Conservation (phyloP, 768 basidiomycete species). For the Tylopilus rubrobrunneus region DNA sequence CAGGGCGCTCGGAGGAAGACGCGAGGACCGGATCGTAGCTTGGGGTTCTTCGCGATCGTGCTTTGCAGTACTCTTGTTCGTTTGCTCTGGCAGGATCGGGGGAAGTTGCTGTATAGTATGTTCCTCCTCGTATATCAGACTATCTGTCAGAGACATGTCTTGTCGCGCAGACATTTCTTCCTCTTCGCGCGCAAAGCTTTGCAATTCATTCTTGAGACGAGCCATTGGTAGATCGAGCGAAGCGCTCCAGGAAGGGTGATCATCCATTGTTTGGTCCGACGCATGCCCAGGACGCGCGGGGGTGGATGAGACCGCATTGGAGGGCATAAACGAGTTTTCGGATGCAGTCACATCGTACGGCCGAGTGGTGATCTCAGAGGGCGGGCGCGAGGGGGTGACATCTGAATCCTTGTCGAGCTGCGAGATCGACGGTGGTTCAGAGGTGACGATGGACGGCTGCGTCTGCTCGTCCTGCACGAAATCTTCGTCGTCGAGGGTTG, state of each 20-base stretch:
- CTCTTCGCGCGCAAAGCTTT: constrained; percentile 41
- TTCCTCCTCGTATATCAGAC: constrained; percentile 31
- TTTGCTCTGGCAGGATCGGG: constrained; percentile 42
- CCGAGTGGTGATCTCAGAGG: constrained; percentile 1
- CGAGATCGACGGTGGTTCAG: constrained; percentile 14
- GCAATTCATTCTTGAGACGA: constrained; percentile 59
- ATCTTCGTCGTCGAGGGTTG: constrained; percentile 67
- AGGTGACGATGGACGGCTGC: constrained; percentile 23
- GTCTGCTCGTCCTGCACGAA: constrained; percentile 49
- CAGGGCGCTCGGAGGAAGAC: constrained; percentile 19
- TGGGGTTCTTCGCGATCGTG: constrained; percentile 49
- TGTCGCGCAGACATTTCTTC: constrained; percentile 33
- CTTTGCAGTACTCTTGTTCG: constrained; percentile 38
- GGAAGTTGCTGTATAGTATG: constrained; percentile 24
- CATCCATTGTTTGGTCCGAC: constrained; percentile 39
- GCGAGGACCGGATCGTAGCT: constrained; percentile 43
- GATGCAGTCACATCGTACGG: constrained; percentile 44
- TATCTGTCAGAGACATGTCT: constrained; percentile 21
- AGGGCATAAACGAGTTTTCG: constrained; percentile 73
- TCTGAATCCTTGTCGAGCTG: constrained; percentile 8
- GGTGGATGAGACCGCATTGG: constrained; percentile 73
- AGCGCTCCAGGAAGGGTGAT: constrained; percentile 65
- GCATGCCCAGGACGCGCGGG: constrained; percentile 46
- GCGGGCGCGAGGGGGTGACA: constrained; percentile 11
- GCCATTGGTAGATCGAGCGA: constrained; percentile 74